A percentile compares a stretch with the other conserved stretches of the same genome.
phyloP scores from a whole-genome alignment of 2,329 filamentous ascomycete species.

The Penicillium sp. region DNA sequence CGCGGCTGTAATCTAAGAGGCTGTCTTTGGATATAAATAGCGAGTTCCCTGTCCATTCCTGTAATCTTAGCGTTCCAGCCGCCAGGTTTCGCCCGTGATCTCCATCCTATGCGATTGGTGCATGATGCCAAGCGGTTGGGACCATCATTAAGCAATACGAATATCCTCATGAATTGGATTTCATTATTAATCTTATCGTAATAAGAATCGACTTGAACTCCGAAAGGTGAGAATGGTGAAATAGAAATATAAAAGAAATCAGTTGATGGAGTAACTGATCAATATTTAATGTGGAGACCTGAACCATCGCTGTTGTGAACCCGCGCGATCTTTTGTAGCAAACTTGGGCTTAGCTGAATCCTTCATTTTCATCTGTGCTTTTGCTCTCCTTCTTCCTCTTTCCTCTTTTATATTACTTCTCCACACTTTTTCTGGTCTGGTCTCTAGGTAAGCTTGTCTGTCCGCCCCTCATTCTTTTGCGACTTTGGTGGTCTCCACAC shows the following conservation, averaged over 20 bases:
- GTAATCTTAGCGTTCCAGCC: neutral
- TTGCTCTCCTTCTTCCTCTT: neutral
- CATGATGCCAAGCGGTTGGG: neutral
- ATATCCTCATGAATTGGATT: neutral
- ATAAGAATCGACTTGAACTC: neutral
- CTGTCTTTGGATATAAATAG: conserved; percentile 17
- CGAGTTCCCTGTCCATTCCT: neutral
- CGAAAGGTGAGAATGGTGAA: neutral
- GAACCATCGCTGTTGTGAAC: neutral
- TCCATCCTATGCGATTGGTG: conserved; percentile 22
- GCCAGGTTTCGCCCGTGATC: conserved; percentile 14
- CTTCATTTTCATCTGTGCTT: neutral
- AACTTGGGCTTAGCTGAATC: neutral
- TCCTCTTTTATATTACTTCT: neutral
- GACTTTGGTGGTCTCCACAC: conserved; percentile 17
- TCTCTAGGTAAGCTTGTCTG: neutral
- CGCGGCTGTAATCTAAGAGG: conserved; percentile 17
- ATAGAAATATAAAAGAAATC: no score
- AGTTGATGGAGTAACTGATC: neutral
- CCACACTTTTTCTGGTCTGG: neutral
- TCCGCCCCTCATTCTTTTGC: conserved; percentile 3
- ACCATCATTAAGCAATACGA: neutral
- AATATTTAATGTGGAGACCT: neutral
- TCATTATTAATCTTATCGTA: no score
- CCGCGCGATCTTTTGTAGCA: neutral